These are phyloP conservation scores for Sugiyamaella floridensis DNA, from an alignment of 805 yeast species.

Conservation along the genomic window DNA sequence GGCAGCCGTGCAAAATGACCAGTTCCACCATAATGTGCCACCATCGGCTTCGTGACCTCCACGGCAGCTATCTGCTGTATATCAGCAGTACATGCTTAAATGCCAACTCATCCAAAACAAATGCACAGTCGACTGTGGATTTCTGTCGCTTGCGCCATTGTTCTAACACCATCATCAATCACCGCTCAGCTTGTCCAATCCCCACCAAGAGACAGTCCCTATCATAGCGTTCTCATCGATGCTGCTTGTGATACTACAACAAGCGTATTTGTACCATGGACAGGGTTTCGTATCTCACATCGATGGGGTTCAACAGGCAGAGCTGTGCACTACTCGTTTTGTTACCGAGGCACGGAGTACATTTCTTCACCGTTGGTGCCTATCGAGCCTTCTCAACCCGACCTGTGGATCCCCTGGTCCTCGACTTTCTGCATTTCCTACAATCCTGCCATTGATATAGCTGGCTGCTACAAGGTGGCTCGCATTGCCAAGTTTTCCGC, in stretches of 20 bases:
- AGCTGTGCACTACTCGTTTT: constrained; percentile 1
- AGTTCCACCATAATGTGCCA: too few relatives aligned
- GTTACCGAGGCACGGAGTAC: constrained; percentile 13
- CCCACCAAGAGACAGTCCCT: constrained; percentile 8
- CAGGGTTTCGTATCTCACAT: constrained; percentile 17
- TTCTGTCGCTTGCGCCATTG: background rate
- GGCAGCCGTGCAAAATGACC: too few relatives aligned
- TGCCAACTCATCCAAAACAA: too few relatives aligned
- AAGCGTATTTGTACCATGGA: constrained; percentile 18
- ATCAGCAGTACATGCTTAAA: too few relatives aligned
- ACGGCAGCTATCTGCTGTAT: too few relatives aligned
- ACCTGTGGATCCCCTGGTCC: constrained; percentile 11
- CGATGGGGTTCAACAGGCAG: background rate
- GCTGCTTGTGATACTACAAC: constrained; percentile 15
- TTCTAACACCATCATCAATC: background rate
- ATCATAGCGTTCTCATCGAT: constrained; percentile 12
- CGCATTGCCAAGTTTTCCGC: constrained; percentile 47
- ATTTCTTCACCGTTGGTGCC: background rate
- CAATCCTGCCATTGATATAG: constrained; percentile 2
- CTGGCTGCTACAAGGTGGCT: constrained; percentile 48
- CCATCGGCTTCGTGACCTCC: too few relatives aligned
- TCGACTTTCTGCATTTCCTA: constrained; percentile 10
- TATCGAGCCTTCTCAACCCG: background rate
- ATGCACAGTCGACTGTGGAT: background rate
- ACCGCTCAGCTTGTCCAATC: background rate